Evolutionary conservation across 352 stramenopile genomes (phyloP).

Genomic region (Globisporangium cederbergense): DNA sequence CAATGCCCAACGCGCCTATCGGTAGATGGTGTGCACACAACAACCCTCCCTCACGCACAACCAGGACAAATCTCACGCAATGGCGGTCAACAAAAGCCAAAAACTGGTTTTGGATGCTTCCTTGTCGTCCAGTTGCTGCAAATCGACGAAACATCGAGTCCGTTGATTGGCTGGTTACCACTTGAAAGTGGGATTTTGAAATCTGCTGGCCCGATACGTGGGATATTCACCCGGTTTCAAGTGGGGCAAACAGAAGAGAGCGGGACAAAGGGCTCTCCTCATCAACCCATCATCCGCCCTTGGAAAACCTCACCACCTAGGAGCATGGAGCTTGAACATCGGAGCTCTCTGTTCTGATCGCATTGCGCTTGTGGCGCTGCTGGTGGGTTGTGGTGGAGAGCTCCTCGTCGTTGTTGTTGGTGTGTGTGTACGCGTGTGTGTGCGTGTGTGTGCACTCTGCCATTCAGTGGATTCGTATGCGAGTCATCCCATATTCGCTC

Average conservation of each 20-base stretch:
- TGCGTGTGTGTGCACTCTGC: not conserved
- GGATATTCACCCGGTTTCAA: not conserved
- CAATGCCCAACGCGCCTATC: not conserved
- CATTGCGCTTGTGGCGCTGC: too few species aligned
- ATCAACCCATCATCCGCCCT: too few species aligned
- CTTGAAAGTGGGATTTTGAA: not conserved
- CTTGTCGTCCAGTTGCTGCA: not conserved
- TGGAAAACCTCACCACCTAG: too few species aligned
- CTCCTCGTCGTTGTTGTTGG: too few species aligned
- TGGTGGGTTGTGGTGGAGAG: too few species aligned
- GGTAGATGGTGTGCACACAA: not conserved
- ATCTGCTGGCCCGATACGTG: not conserved
- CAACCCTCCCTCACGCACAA: too few species aligned
- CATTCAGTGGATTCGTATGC: too few species aligned
- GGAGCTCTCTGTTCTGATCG: too few species aligned
- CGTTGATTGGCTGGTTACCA: not conserved
- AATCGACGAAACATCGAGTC: not conserved
- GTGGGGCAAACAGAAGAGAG: not conserved
- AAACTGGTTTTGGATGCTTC: not conserved
- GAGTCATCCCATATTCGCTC: not conserved
- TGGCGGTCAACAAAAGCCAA: too few species aligned
- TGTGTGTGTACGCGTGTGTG: not conserved
- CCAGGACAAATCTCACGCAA: too few species aligned
- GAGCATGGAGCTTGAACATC: too few species aligned
- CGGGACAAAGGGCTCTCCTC: not conserved